These are phyloP conservation scores for Carex littledalei DNA, from an alignment of 176 grass and related monocot species.

Conservation along the genomic window DNA sequence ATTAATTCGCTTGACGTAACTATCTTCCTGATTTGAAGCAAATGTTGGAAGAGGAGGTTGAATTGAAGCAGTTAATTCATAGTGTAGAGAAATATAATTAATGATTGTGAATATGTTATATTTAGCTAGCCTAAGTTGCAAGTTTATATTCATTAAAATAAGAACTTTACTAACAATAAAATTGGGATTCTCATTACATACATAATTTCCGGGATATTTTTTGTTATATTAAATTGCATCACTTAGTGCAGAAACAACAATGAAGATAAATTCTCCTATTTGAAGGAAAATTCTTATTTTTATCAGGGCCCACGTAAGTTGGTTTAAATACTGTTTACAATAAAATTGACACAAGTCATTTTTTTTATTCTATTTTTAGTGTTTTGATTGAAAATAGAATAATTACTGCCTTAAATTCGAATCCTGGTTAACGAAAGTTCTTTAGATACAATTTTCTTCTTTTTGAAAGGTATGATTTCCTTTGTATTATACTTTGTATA, in stretches of 20 bases:
- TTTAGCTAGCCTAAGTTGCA: neutral
- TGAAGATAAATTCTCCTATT: neutral
- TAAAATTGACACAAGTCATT: neutral
- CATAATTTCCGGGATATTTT: neutral
- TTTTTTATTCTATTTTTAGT: neutral
- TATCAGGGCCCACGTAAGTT: neutral
- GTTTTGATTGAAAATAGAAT: neutral
- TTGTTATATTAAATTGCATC: neutral
- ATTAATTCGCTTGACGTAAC: too few relatives aligned
- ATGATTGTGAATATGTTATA: neutral
- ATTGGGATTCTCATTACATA: neutral
- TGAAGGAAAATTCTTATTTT: neutral
- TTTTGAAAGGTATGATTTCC: neutral
- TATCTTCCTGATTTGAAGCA: neutral
- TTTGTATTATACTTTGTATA: neutral
- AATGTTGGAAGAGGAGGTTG: neutral
- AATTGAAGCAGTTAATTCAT: neutral
- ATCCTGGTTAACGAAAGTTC: neutral
- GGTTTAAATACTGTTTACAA: too few relatives aligned
- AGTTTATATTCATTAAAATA: neutral
- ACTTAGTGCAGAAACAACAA: neutral
- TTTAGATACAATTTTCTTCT: neutral
- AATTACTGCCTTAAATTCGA: neutral
- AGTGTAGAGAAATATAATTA: neutral
- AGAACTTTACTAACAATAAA: neutral